These are phyloP conservation scores for Scheffersomyces illinoinensis DNA, from an alignment of 1,139 yeast species.

Conservation along the genomic window DNA sequence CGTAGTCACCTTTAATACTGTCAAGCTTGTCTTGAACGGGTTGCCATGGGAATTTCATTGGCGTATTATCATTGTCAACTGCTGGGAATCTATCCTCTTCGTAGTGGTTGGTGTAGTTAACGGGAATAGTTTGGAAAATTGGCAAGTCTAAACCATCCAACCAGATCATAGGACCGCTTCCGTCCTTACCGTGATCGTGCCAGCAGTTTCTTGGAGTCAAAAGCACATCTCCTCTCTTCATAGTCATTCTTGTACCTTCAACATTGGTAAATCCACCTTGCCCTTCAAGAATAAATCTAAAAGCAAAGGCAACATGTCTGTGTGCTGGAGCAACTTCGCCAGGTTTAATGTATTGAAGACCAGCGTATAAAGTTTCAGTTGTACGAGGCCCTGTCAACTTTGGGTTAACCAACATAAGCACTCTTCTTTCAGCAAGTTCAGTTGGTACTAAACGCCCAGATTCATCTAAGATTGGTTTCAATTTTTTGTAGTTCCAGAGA, in stretches of 20 bases:
- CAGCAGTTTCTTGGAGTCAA: conserved; percentile 24
- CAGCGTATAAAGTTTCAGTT: conserved; percentile 23
- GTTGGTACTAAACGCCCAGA: conserved; percentile 17
- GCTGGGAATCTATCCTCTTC: conserved; percentile 17
- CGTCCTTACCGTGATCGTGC: conserved; percentile 25
- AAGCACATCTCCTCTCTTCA: conserved; percentile 21
- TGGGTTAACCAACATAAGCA: conserved; percentile 21
- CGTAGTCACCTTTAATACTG: conserved; percentile 8
- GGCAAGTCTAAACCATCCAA: conserved; percentile 22
- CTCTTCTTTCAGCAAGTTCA: conserved; percentile 21
- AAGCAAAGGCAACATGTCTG: conserved; percentile 20
- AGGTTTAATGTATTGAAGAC: conserved; percentile 20
- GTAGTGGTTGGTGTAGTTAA: conserved; percentile 21
- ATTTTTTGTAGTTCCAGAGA: conserved; percentile 17
- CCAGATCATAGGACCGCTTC: conserved; percentile 24
- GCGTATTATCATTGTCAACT: conserved; percentile 10
- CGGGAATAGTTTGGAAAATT: conserved; percentile 21
- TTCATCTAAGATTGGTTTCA: conserved; percentile 17
- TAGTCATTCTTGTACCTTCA: conserved; percentile 18
- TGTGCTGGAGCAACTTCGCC: conserved; percentile 25
- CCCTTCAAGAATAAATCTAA: conserved; percentile 21
- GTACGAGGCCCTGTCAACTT: conserved; percentile 20
- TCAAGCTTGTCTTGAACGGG: conserved; percentile 14
- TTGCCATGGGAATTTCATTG: conserved; percentile 17
- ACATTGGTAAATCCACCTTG: conserved; percentile 22